Conservation (phyloP, 768 basidiomycete genomes). For the Collybia mongolica region DNA sequence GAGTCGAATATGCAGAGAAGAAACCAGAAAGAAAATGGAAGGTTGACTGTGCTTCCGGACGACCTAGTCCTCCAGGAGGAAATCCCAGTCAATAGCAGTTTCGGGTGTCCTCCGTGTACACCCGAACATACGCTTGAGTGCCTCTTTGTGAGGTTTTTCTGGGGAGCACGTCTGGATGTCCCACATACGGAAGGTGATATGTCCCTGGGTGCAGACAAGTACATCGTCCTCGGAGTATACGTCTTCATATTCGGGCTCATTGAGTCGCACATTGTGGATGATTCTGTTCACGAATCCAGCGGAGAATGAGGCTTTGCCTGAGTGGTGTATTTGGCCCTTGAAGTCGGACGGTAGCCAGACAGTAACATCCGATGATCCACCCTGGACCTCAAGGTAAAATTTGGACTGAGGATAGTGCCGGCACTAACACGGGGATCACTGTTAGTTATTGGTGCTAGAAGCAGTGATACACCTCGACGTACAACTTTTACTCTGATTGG, state of each 20-base stretch:
- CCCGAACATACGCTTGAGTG: conserved; percentile 62
- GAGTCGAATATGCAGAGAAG: background rate
- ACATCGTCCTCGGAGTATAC: conserved; percentile 56
- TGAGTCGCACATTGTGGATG: conserved; percentile 48
- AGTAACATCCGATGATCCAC: conserved; percentile 66
- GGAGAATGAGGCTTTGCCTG: conserved; percentile 56
- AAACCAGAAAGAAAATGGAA: background rate
- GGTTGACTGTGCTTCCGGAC: background rate
- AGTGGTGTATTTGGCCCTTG: conserved; percentile 60
- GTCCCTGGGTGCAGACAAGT: conserved; percentile 57
- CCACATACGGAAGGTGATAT: conserved; percentile 77
- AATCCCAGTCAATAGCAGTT: conserved; percentile 73
- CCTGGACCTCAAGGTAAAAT: conserved; percentile 66
- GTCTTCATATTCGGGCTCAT: conserved; percentile 34
- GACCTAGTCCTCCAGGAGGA: conserved; percentile 67
- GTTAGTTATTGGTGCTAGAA: conserved; percentile 6
- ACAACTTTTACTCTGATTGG: conserved; percentile 75
- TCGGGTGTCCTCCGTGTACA: conserved; percentile 55
- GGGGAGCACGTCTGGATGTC: conserved; percentile 65
- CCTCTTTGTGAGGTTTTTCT: conserved; percentile 62
- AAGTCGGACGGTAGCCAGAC: conserved; percentile 83
- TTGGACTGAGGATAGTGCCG: conserved; percentile 51
- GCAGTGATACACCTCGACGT: conserved; percentile 27
- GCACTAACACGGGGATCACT: conserved; percentile 40
- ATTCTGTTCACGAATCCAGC: conserved; percentile 75